Evolutionary conservation across 176 grass and related monocot genomes (phyloP), one percentile per base, ranked within the genome.

Genomic region (Oryza nivara): DNA sequence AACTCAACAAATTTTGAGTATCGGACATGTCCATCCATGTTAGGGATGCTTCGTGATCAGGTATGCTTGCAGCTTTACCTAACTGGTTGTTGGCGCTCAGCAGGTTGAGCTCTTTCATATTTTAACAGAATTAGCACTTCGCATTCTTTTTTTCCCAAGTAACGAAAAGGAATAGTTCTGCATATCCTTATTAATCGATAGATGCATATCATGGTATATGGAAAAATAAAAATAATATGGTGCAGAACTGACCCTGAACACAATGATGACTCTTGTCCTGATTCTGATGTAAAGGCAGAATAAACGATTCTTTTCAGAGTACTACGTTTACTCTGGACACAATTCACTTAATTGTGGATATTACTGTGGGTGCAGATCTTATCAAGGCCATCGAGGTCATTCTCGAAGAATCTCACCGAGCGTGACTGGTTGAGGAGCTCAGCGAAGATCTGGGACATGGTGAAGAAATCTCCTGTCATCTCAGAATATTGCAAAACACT

Each of bases 381-480:
- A 36, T 89, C 96, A 0, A 92, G 90, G 88, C 90, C 85, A 4
- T 67, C 84, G 47, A 88, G 67, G 30, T 75, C 91, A 23, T 95
- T 98, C 84, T 76, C 81, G 0, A 98, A 91, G 83, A 95, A 92
- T 66, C 92, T 93, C 2, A 90, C 93, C 0, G 96, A 95, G 70
- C 93, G 96, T 0, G 93, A 98, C 80, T 98, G 96, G 96, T 78
- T 95, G 83, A 88, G 92, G 54, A 91, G 93, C 87, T 93, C 96
- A 0, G 89, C 91, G 0, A 98, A 95, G 87, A 95, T 95, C 11
- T 98, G 96, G 96, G 96, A 95, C 20, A 79, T 92, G 80, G 86
- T 95, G 58, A 98, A 80, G 91, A 95, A 88, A 80, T 98, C 96
- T 14, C 77, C 89, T 7, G 61, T 92, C 72, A 90, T 95, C 52